phyloP scores from a whole-genome alignment of 179 eudicot genomes.

The Actinidia chinensis region DNA sequence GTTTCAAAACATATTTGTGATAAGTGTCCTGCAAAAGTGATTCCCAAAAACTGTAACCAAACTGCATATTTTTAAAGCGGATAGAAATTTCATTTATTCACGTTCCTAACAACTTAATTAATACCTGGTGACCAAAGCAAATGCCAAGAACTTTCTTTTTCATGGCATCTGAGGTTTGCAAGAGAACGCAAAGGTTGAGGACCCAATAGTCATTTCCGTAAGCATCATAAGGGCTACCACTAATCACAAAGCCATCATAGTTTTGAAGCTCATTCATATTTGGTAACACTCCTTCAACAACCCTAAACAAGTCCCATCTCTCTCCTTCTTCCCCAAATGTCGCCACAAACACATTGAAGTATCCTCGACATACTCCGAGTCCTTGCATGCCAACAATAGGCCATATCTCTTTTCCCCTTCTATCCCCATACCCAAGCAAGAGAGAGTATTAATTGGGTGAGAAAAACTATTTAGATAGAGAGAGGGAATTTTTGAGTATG shows the following conservation, averaged over 20 bases:
- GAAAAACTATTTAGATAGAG: no score
- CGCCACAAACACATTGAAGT: slow-evolving; percentile 24
- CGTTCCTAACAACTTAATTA: no score
- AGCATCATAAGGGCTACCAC: slow-evolving; percentile 53
- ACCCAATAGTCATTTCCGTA: slow-evolving; percentile 47
- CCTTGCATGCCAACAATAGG: slow-evolving; percentile 43
- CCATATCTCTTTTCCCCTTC: slow-evolving; percentile 32
- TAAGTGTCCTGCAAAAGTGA: no score
- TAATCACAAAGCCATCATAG: slow-evolving; percentile 50
- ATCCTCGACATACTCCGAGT: slow-evolving; percentile 47
- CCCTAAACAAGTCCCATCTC: slow-evolving; percentile 51
- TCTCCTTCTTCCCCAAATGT: slow-evolving; percentile 26
- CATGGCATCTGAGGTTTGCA: slow-evolving; percentile 27
- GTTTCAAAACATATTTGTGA: no score
- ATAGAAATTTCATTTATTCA: no score
- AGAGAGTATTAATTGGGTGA: no score
- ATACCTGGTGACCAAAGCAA: slow-evolving; percentile 59
- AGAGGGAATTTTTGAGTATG: no score
- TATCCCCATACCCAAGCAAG: slow-evolving; percentile 15
- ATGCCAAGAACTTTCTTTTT: slow-evolving; percentile 42
- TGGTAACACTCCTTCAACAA: slow-evolving; percentile 50
- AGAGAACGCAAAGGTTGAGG: slow-evolving; percentile 42
- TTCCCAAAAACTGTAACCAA: neutral
- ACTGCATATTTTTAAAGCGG: no score
- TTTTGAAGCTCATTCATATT: slow-evolving; percentile 30